Percentiles rank a stretch among this genome's conserved stretches.
These are phyloP conservation scores for Lactarius pseudohatsudake DNA, from an alignment of 768 basidiomycete genomes.

Conservation along the genomic window DNA sequence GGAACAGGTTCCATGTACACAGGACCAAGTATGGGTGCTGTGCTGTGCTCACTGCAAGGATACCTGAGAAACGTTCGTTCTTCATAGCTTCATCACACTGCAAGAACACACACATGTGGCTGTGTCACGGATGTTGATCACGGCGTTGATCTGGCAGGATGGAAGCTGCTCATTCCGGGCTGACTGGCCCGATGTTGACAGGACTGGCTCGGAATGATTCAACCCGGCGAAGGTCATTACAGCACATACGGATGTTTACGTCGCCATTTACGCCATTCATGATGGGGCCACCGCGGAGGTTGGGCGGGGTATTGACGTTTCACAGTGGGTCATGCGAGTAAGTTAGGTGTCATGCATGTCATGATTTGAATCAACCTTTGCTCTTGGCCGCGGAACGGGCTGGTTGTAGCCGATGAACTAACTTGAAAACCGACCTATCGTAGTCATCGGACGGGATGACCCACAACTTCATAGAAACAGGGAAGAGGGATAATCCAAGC, in stretches of 20 bases:
- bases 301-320: background rate
- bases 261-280: background rate
- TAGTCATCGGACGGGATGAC: background rate
- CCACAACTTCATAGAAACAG: background rate
- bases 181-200: background rate
- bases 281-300: conserved; percentile 7
- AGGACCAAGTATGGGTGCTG: background rate
- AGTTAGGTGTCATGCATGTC: no score
- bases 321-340: background rate
- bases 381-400: background rate
- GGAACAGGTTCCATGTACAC: background rate
- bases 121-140: background rate
- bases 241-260: background rate
- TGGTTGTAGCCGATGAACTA: background rate
- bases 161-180: background rate
- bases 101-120: background rate
- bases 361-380: background rate
- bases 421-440: background rate
- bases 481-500: background rate
- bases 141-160: background rate
- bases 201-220: background rate
- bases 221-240: background rate
- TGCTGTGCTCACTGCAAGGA: background rate
- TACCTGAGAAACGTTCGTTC: background rate
- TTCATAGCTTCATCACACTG: background rate